Evolutionary conservation across 2,329 filamentous ascomycete genomes (phyloP), one percentile per base, ranked within the genome.

Genomic region (Fusarium continuum): DNA sequence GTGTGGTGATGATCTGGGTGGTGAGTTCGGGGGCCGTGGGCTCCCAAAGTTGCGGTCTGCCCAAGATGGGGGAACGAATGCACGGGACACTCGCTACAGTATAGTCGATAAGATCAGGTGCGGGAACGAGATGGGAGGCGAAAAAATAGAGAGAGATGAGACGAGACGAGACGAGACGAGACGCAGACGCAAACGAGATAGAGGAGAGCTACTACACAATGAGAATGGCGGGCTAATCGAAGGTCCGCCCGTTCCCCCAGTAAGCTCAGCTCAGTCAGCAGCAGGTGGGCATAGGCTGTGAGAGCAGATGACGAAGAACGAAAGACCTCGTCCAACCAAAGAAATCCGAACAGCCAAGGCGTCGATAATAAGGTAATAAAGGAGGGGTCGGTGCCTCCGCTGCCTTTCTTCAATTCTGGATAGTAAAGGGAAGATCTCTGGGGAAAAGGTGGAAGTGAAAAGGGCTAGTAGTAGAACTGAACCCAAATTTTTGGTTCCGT

Each of bases 211-310:
- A n/a, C n/a, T n/a, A n/a, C n/a, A n/a, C n/a, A n/a, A n/a, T n/a
- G 36, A 44, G 32, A 43, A 59, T 39, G 22, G 44, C 25, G 44
- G 36, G 17, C 20, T 32, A 29, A 11, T 58, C 39, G 51, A 28
- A n/a, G 39, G 55, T n/a, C n/a, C n/a, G 32, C 26, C 38, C 23
- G 16, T 25, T 26, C 17, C 28, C 19, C 32, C 55, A 34, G 53
- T 45, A 29, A 61, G 57, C 55, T 61, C 57, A 55, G 57, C 55
- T n/a, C n/a, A n/a, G n/a, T n/a, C n/a, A n/a, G n/a, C 55, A 61
- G 57, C 48, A 61, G 55, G 41, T 25, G 28, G 20, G 26, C 28
- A 31, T 16, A 59, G 41, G 52, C 36, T 52, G 46, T 39, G 45
- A 44, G 14, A 11, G 52, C 38, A 43, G 50, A 65, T 51, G 60